Evolutionary conservation across 2,329 filamentous ascomycete species (phyloP), one percentile per base, ranked within the genome.

Genomic region (Sclerotinia glacialis): DNA sequence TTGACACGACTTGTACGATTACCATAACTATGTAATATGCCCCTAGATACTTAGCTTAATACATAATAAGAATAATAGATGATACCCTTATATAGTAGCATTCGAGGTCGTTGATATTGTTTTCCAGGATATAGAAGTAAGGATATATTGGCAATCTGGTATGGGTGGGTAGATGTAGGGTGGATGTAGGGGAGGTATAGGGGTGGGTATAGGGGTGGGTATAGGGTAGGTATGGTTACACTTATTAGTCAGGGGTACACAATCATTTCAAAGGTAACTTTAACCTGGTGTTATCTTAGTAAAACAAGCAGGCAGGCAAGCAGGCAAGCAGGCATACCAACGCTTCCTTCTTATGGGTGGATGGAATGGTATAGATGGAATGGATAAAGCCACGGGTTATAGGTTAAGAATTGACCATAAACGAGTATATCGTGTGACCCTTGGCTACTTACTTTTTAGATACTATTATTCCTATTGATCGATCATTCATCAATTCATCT

Each of bases 1-100:
- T 65, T 50, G 64, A 44, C 37, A 65, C 55, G 64, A 65, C 55
- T 60, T 65, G 64, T 53, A 65, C 64, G 64, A 65, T 42, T 65
- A 59, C 23, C 47, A 61, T 54, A 65, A n/a, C 28, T 58, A 65
- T 65, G 52, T 65, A 65, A 65, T 58, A 65, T 31, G 62, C 40
- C 62, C 40, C 28, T 58, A 58, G 42, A 58, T 58, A 65, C 18
- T 47, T 58, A 53, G 46, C 60, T 54, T 58, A 65, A 61, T 61
- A 28, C 31, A 58, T 65, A 65, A 65, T 65, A 28, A 58, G 42
- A 63, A 63, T 31, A 63, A 50, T 65, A 65, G 52, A 65, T 65
- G 50, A 59, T 37, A 59, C 62, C 31, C 28, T 49, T 8, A 23
- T 18, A 49, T 18, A 37, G n/a, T 21, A 12, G 16, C 11, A 52